These are phyloP conservation scores for Hypomontagnella monticulosa DNA, from an alignment of 495 filamentous ascomycete species.

Conservation along the genomic window DNA sequence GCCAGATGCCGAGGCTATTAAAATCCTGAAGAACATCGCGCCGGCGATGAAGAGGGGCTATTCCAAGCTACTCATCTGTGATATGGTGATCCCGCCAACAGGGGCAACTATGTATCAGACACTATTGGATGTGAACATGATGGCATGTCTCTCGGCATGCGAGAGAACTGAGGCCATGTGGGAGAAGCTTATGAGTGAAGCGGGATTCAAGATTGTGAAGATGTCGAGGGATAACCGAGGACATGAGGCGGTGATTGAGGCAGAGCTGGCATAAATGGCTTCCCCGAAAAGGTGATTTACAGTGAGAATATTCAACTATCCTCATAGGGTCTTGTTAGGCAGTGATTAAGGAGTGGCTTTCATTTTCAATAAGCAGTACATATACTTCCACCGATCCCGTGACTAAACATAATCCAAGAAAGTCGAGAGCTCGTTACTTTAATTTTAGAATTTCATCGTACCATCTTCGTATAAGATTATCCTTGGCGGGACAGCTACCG, in stretches of 20 bases:
- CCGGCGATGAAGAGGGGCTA: conserved; percentile 43
- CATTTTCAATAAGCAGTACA: too few relatives aligned
- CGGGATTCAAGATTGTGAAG: conserved; percentile 54
- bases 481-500: too few relatives aligned
- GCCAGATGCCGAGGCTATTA: conserved; percentile 43
- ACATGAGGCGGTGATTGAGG: conserved; percentile 41
- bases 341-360: too few relatives aligned
- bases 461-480: too few relatives aligned
- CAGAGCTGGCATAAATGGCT: conserved; percentile 35
- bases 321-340: too few relatives aligned
- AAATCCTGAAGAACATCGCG: conserved; percentile 32
- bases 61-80: conserved; percentile 40
- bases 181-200: conserved; percentile 49
- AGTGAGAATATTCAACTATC: too few relatives aligned
- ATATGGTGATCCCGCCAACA: conserved; percentile 42
- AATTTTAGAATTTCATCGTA: too few relatives aligned
- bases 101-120: conserved; percentile 45
- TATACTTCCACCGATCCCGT: too few relatives aligned
- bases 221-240: conserved; percentile 47
- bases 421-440: too few relatives aligned
- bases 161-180: conserved; percentile 56
- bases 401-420: too few relatives aligned
- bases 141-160: conserved; percentile 47
- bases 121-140: conserved; percentile 59
- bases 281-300: too few relatives aligned